A percentile compares a stretch with the other conserved stretches of the same genome.
Conservation (phyloP, 2,329 filamentous ascomycete species). For the Claviceps paspali region DNA sequence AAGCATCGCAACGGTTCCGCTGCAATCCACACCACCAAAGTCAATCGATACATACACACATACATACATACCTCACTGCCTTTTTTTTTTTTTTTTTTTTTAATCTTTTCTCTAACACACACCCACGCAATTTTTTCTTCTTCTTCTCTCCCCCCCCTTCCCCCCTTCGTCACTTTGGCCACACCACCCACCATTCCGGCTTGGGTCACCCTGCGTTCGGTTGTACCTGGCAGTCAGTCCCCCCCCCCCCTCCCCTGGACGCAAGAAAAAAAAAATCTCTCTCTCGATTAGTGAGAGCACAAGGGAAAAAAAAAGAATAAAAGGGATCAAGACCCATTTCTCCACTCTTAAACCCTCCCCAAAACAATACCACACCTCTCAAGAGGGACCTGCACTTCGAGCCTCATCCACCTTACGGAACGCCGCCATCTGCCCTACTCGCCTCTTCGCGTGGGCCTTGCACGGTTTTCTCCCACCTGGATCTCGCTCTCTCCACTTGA, state of each 20-base stretch:
- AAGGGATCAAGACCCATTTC: slow-evolving; percentile 29
- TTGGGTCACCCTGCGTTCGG: slow-evolving; percentile 9
- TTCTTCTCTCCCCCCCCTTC: too few species aligned
- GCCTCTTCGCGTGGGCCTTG: slow-evolving; percentile 14
- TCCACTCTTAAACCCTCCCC: slow-evolving; percentile 30
- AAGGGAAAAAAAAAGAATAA: slow-evolving; percentile 18
- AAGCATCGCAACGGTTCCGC: slow-evolving; percentile 11
- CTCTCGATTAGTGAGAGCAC: slow-evolving; percentile 1
- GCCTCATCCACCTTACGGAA: slow-evolving; percentile 25
- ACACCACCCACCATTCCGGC: slow-evolving; percentile 15
- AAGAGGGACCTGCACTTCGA: slow-evolving; percentile 22
- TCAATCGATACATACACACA: slow-evolving; percentile 6
- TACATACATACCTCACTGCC: neutral
- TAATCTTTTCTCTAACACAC: slow-evolving; percentile 3
- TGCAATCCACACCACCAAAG: slow-evolving; percentile 8
- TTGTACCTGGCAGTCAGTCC: slow-evolving; percentile 11
- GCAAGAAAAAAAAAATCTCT: slow-evolving; percentile 18
- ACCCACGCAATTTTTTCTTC: slow-evolving; percentile 5
- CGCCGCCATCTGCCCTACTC: slow-evolving; percentile 11
- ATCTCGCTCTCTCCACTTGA: slow-evolving; percentile 9
- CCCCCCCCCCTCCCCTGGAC: slow-evolving; percentile 6
- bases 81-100: too few species aligned
- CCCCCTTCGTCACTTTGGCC: slow-evolving; percentile 3
- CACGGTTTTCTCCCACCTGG: slow-evolving; percentile 6
- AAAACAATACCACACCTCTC: slow-evolving; percentile 25